phyloP scores from a whole-genome alignment of 73 alveolate genomes.

The Uronychia binucleata region DNA sequence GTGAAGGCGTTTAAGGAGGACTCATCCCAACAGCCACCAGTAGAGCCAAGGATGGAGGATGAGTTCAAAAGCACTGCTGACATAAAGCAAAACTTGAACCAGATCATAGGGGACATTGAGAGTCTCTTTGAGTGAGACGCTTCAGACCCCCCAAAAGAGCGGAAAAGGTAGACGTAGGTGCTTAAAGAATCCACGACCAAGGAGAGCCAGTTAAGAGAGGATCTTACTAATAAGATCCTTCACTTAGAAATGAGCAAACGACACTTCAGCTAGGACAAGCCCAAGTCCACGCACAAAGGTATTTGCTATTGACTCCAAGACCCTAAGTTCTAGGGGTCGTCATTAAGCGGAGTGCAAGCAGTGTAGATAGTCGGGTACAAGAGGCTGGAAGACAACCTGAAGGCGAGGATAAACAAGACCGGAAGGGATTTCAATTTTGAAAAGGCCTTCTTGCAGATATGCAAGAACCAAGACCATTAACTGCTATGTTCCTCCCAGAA shows the following conservation, averaged over 20 bases:
- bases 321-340: conserved; percentile 26
- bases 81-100: background rate
- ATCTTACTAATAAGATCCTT: background rate
- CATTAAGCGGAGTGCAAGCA: conserved; percentile 32
- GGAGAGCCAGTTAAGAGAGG: background rate
- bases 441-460: conserved; percentile 14
- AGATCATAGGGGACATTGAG: background rate
- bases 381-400: conserved; percentile 38
- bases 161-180: background rate
- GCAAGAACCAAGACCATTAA: conserved; percentile 15
- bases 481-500: conserved; percentile 11
- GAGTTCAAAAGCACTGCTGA: too few relatives aligned
- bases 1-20: background rate
- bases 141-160: background rate
- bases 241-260: background rate
- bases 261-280: background rate
- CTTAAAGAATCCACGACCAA: too few relatives aligned
- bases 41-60: background rate
- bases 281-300: too few relatives aligned
- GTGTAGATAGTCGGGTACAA: conserved; percentile 33
- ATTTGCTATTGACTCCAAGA: background rate
- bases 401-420: conserved; percentile 37
- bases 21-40: background rate
- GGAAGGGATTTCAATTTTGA: conserved; percentile 48
- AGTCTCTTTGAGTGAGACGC: background rate